Evolutionary conservation across 805 yeast genomes (phyloP), one percentile per base, ranked within the genome.

Genomic region (Yamadazyma ubonensis): DNA sequence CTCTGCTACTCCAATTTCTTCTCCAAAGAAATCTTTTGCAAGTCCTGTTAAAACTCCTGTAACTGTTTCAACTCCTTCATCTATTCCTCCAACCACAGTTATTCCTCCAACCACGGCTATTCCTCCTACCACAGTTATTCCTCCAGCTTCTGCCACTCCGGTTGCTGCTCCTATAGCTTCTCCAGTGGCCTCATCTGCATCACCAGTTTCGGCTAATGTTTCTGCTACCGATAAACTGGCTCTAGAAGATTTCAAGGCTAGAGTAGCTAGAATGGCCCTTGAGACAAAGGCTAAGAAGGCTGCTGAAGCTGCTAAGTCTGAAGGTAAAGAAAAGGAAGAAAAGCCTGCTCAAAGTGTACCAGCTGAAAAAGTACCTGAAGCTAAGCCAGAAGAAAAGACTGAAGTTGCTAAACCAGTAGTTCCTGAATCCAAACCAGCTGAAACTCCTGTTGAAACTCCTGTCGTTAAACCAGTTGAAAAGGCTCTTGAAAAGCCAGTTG

Each of bases 1-100:
- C 8, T 41, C 53, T 8, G 48, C 55, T 16, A 57, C 69, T 6
- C 70, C 71, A 4, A 46, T 51, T 11, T 48, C 62, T 5, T 63
- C 68, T 12, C 65, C 70, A 20, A 30, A 23, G 11, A 39, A 37
- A 22, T 15, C 40, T 9, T 22, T 37, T 38, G 43, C 46, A 12
- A 60, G 61, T n/a, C 45, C 55, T 18, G 47, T 48, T 8, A 41
- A 36, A 7, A 38, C 48, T 17, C 22, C 42, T 18, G 36, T 47
- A 19, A 21, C 41, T 16, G 29, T 45, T 11, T 29, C 43, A n/a
- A 19, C 44, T 31, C 42, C 41, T n/a, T 39, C n/a, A n/a, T n/a
- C 50, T 18, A 22, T 16, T 12, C 22, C 31, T 21, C 14, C 35
- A 12, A 29, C 39, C 5, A 33, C 39, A 11, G 34, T 36, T 5